Evolutionary conservation across 257 asterid genomes (phyloP).

Genomic region (Vinca minor): DNA sequence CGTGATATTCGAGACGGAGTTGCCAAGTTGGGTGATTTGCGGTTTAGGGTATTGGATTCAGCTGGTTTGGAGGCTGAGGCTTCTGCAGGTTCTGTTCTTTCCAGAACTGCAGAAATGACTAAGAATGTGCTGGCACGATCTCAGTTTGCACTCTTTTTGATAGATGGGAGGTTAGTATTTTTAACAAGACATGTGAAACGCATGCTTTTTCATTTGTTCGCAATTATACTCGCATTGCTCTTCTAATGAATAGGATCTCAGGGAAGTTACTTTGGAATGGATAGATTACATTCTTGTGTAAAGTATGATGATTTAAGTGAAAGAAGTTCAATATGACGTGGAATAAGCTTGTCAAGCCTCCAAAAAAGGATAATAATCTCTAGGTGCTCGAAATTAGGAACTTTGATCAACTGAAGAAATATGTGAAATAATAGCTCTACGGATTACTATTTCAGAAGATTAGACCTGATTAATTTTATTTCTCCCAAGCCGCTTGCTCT

Average conservation of each 20-base stretch:
- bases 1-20: constrained; percentile 93
- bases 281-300: not conserved
- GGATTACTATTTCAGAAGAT: not conserved
- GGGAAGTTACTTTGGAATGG: not conserved
- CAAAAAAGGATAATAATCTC: not conserved
- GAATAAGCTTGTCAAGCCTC: not conserved
- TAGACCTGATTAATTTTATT: not conserved
- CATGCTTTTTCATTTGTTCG: not conserved
- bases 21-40: constrained; percentile 81
- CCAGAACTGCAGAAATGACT: constrained; percentile 91
- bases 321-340: not conserved
- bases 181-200: not conserved
- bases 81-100: constrained; percentile 89
- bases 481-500: not conserved
- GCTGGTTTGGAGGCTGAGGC: constrained; percentile 99
- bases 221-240: constrained; percentile 5
- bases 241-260: not conserved
- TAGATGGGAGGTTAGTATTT: constrained; percentile 72
- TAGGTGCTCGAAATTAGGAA: not conserved
- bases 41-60: constrained; percentile 87
- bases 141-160: constrained; percentile 59
- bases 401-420: not conserved
- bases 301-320: not conserved
- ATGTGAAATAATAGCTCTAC: not conserved
- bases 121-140: constrained; percentile 61